Conservation (phyloP, 2,329 filamentous ascomycete genomes). For the Pseudogymnoascus sp. region DNA sequence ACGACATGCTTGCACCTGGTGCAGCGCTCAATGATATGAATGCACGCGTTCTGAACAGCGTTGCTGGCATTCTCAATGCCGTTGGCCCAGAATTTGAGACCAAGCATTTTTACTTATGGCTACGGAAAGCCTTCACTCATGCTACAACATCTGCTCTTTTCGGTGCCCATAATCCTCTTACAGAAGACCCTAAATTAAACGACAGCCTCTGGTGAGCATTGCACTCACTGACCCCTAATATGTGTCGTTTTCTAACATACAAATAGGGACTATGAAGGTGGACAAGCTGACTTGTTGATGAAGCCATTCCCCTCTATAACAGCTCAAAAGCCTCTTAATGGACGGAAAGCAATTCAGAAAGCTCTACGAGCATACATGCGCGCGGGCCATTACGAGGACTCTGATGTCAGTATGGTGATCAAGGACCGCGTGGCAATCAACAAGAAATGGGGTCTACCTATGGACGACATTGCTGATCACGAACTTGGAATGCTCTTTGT, state of each 20-base stretch:
- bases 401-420: constrained; percentile 24
- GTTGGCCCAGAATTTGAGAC: constrained; percentile 23
- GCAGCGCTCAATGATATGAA: constrained; percentile 32
- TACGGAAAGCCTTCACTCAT: constrained; percentile 31
- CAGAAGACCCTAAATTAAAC: constrained; percentile 27
- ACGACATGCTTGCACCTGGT: constrained; percentile 29
- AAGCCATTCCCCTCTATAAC: constrained; percentile 27
- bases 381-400: constrained; percentile 22
- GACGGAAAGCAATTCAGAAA: constrained; percentile 32
- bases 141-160: constrained; percentile 35
- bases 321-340: constrained; percentile 26
- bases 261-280: constrained; percentile 26
- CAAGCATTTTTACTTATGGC: constrained; percentile 33
- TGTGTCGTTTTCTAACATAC: constrained; percentile 8
- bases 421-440: constrained; percentile 24
- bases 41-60: constrained; percentile 28
- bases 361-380: constrained; percentile 29
- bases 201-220: constrained; percentile 32
- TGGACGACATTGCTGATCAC: constrained; percentile 24
- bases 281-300: constrained; percentile 26
- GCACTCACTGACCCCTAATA: not conserved
- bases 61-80: constrained; percentile 26
- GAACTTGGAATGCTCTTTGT: constrained; percentile 27
- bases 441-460: constrained; percentile 25
- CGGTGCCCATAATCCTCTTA: constrained; percentile 36